Conservation (phyloP, 345 rosid genomes). For the Salix caprea region DNA sequence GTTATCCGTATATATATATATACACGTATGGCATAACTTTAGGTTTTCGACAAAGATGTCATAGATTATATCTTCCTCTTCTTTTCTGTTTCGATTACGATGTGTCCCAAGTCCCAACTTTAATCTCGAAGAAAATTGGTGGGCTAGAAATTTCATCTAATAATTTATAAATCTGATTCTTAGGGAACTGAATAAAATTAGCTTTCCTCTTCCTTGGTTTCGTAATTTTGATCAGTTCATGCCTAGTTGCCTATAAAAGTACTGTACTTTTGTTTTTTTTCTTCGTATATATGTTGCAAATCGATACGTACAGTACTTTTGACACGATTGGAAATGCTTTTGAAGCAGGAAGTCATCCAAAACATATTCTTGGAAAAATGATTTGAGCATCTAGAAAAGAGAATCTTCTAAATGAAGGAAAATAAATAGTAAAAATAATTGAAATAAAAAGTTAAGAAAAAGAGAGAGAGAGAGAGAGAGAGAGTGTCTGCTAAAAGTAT, state of each 20-base stretch:
- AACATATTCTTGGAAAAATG: neutral
- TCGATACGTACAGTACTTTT: neutral
- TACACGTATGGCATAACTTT: no score
- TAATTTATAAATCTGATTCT: neutral
- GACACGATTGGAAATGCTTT: neutral
- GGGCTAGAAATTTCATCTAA: no score
- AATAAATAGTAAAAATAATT: conserved; percentile 1
- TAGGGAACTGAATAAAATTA: neutral
- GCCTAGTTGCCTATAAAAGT: neutral
- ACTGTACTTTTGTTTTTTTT: neutral
- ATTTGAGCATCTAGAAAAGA: neutral
- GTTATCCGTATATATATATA: no score
- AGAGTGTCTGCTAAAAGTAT: conserved; percentile 8
- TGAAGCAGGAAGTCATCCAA: neutral
- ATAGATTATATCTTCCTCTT: no score
- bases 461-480: neutral
- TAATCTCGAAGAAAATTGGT: no score
- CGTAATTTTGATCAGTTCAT: neutral
- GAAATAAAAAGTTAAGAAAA: conserved; percentile 9
- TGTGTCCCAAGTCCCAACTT: no score
- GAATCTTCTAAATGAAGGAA: neutral
- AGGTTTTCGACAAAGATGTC: no score
- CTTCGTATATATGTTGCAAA: no score
- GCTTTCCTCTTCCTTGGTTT: neutral
- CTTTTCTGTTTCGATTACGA: no score